phyloP scores from a whole-genome alignment of 768 basidiomycete species.

The Exidia glandulosa region DNA sequence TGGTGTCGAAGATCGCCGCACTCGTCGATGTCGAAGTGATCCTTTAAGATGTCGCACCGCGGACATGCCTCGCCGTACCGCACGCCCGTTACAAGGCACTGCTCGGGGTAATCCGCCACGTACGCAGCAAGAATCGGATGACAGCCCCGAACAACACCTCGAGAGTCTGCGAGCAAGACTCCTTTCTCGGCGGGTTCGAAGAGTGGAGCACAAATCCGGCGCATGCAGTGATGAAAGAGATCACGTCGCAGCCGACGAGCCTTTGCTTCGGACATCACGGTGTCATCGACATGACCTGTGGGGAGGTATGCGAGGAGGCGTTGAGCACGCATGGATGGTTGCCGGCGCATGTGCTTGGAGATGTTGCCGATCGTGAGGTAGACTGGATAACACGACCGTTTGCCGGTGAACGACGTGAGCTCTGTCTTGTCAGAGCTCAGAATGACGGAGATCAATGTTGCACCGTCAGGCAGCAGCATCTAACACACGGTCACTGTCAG shows the following conservation, averaged over 20 bases:
- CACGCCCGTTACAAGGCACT: constrained; percentile 23
- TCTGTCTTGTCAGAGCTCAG: constrained; percentile 12
- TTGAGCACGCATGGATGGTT: constrained; percentile 23
- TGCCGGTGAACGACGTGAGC: constrained; percentile 10
- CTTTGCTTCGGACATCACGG: constrained; percentile 1
- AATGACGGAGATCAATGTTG: constrained; percentile 11
- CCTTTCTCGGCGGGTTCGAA: constrained; percentile 20
- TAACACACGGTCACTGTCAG: neutral
- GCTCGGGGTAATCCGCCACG: constrained; percentile 35
- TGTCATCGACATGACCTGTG: constrained; percentile 18
- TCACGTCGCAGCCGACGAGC: neutral
- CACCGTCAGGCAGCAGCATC: constrained; percentile 4
- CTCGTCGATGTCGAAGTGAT: constrained; percentile 5
- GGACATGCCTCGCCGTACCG: constrained; percentile 13
- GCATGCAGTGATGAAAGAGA: constrained; percentile 30
- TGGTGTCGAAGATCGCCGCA: neutral
- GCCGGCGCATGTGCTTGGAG: constrained; percentile 25
- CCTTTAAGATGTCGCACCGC: constrained; percentile 4
- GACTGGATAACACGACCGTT: constrained; percentile 21
- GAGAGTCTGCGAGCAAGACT: constrained; percentile 23
- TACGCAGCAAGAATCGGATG: constrained; percentile 31
- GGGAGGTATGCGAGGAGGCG: constrained; percentile 32
- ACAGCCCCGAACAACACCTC: constrained; percentile 20
- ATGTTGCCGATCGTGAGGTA: constrained; percentile 36
- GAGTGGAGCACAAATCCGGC: constrained; percentile 21